phyloP scores from a whole-genome alignment of 495 filamentous ascomycete species.

The Xylaria telfairii region DNA sequence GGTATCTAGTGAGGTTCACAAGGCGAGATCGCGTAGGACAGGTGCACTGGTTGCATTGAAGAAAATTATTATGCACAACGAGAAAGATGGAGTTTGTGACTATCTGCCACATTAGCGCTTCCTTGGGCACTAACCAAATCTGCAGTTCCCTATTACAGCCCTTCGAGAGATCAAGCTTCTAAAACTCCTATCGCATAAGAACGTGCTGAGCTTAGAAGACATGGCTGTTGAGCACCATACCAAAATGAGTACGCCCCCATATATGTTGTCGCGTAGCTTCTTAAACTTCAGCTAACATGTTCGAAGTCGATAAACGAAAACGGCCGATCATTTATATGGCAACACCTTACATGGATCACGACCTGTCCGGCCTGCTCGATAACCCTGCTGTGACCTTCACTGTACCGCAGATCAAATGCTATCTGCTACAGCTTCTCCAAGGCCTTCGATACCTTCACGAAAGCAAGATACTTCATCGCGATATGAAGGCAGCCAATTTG shows the following conservation, averaged over 20 bases:
- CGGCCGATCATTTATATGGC: constrained; percentile 97
- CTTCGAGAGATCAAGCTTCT: constrained; percentile 92
- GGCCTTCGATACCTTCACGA: constrained; percentile 89
- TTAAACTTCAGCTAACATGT: constrained; percentile 23
- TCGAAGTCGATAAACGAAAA: constrained; percentile 73
- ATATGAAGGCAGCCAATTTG: constrained; percentile 99
- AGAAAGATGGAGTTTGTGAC: constrained; percentile 75
- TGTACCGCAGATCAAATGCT: constrained; percentile 94
- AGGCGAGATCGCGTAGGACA: constrained; percentile 77
- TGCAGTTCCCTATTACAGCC: constrained; percentile 77
- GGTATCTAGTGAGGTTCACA: constrained; percentile 81
- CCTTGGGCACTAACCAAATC: constrained; percentile 21
- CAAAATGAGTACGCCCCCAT: constrained; percentile 61
- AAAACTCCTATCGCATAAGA: constrained; percentile 89
- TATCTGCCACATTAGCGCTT: not conserved
- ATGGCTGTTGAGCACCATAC: constrained; percentile 88
- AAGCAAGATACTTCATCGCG: constrained; percentile 88
- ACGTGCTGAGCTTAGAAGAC: constrained; percentile 86
- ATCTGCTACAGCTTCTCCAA: constrained; percentile 91
- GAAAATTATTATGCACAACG: constrained; percentile 90
- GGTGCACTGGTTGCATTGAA: constrained; percentile 83
- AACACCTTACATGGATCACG: constrained; percentile 98
- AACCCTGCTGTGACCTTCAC: constrained; percentile 88
- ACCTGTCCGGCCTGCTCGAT: constrained; percentile 92
- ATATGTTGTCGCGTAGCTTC: not conserved